Base-by-base conservation (phyloP, 345 rosid genomes). In the Salix dunnii region DNA sequence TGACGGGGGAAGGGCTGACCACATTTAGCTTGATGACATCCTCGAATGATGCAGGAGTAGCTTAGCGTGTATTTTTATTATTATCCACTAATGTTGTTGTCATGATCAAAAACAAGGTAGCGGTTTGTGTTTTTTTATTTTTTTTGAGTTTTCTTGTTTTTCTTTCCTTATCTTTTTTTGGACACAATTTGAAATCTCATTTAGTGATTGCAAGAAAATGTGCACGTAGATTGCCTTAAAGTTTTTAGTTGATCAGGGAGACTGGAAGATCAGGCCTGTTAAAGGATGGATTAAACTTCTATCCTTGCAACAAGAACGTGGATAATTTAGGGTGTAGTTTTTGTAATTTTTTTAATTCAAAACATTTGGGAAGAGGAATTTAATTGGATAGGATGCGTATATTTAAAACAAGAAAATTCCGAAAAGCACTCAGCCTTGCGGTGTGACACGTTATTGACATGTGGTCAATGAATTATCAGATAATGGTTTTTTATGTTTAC, bases 1-100 rank as follows among this genome's bases (percentile, higher is more conserved):
- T 21, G 93, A 88, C 33, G 96, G 88, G 33, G 79, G 89, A 62
- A 82, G 88, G 81, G 81, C 23, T 16, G 91, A 88, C 82, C 89
- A 76, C 71, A 82, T 85, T 72, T 89, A 87, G 80, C 77, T 60
- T 64, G 72, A 80, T 61, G 71, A 51, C 76, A 62, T 33, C 72
- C 69, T 7, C 64, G 36, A 23, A 36, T 33, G 27, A 35, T 14
- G 78, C 76, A 23, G 25, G 30, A 60, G 83, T 82, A 82, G 87
- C 80, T 75, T 83, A 82, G 73, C 70, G 80, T 82, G 88, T 75
- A 78, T 74, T 77, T 76, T 72, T 42, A 28, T 71, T 70, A 76
- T 62, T 65, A 53, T 68, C 55, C 30, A 7, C 68, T 35, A 33
- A 62, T 77, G 77, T 77, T 79, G 36, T 40, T 30, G 5, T 80